Conservation (phyloP, 257 asterid genomes). For the Nicotiana attenuata region DNA sequence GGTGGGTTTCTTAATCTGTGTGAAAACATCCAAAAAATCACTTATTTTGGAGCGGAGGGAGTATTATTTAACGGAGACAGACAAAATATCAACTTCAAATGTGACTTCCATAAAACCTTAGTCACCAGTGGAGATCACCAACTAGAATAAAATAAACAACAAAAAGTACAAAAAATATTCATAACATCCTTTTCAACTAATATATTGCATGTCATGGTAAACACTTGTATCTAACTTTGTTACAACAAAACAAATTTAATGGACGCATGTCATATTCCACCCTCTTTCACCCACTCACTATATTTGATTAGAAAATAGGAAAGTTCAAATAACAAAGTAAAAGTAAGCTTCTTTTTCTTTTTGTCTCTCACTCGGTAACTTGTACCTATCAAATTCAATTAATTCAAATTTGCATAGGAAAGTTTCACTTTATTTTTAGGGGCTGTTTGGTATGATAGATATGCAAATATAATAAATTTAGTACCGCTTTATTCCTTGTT, state of each 20-base stretch:
- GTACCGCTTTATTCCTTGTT: too few relatives aligned
- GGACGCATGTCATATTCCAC: slow-evolving; percentile 31
- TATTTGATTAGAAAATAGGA: background rate
- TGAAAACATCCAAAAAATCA: too few relatives aligned
- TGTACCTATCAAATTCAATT: too few relatives aligned
- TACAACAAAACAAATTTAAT: slow-evolving; percentile 5
- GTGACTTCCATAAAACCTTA: background rate
- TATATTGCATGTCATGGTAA: slow-evolving; percentile 26
- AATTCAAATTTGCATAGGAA: too few relatives aligned
- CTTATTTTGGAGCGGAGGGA: too few relatives aligned
- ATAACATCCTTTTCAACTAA: slow-evolving; percentile 25
- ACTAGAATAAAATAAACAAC: background rate
- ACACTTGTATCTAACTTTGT: slow-evolving; percentile 26
- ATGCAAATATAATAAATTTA: too few relatives aligned
- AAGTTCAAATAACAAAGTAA: background rate
- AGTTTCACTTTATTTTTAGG: too few relatives aligned
- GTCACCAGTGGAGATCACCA: slow-evolving; percentile 6
- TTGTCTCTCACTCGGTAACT: too few relatives aligned
- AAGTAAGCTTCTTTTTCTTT: background rate
- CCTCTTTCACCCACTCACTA: slow-evolving; percentile 16
- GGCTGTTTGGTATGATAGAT: too few relatives aligned
- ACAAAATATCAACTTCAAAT: background rate
- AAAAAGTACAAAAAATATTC: background rate
- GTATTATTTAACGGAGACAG: background rate
- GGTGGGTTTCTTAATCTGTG: too few relatives aligned